Percentiles rank a stretch among this genome's conserved stretches.
Evolutionary conservation across 1,284 basidiomycete species (phyloP).

Genomic region (Athelia psychrophila): DNA sequence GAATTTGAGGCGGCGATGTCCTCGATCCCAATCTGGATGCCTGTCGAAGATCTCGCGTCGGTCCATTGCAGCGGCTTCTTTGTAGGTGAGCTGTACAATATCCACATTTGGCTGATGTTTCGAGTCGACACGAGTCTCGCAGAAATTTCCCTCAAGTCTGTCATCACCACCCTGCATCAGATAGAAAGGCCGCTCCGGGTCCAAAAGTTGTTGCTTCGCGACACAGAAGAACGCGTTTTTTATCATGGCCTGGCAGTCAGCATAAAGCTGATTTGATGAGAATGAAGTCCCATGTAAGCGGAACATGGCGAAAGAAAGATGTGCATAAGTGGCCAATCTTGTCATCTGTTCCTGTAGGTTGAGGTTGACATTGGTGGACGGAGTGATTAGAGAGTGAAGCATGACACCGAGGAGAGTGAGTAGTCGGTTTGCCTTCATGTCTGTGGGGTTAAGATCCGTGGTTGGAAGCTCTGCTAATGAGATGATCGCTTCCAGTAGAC

Average conservation of each 20-base stretch:
- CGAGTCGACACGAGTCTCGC: constrained; percentile 14
- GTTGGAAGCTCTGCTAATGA: constrained; percentile 1
- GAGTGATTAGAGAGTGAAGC: constrained; percentile 4
- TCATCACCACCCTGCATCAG: constrained; percentile 18
- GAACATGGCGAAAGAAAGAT: constrained; percentile 9
- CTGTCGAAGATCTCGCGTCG: not conserved
- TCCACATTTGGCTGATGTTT: constrained; percentile 7
- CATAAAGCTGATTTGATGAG: constrained; percentile 19
- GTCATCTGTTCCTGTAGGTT: constrained; percentile 8
- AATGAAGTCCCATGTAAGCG: constrained; percentile 8
- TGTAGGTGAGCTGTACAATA: not conserved
- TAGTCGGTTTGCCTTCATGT: not conserved
- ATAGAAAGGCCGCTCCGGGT: constrained; percentile 11
- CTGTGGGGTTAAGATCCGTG: not conserved
- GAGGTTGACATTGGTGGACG: constrained; percentile 4
- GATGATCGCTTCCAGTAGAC: constrained; percentile 9
- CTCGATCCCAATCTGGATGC: not conserved
- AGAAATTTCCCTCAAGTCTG: constrained; percentile 17
- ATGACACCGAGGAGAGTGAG: not conserved
- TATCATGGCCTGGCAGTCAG: constrained; percentile 17
- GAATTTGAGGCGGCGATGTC: not conserved
- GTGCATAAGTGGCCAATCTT: constrained; percentile 4
- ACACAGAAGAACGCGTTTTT: constrained; percentile 21
- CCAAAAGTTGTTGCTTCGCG: constrained; percentile 18
- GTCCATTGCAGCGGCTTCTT: not conserved